Conservation (phyloP, 139 green algal species). For the Picocystis salinarum region DNA sequence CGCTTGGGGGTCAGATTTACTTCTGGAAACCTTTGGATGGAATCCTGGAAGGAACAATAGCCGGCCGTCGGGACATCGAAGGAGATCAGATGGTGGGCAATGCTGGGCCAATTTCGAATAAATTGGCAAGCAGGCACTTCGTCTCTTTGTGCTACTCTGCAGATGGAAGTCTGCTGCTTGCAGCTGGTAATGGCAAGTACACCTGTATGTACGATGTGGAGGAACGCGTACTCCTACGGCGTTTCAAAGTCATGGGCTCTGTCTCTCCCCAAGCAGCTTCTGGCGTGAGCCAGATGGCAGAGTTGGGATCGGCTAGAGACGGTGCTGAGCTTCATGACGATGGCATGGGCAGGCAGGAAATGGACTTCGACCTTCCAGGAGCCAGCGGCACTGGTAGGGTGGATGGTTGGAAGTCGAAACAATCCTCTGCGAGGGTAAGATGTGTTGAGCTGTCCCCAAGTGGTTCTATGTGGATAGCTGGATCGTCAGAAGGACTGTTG, state of each 20-base stretch:
- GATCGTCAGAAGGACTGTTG: constrained; percentile 76
- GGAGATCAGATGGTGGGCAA: constrained; percentile 44
- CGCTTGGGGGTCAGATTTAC: constrained; percentile 78
- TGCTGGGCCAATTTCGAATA: constrained; percentile 57
- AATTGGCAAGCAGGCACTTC: neutral
- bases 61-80: constrained; percentile 71
- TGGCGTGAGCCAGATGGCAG: constrained; percentile 20
- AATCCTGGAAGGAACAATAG: constrained; percentile 41
- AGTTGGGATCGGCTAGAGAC: constrained; percentile 3
- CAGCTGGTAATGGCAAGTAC: constrained; percentile 46
- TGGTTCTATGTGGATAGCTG: constrained; percentile 61
- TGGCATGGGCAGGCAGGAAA: neutral
- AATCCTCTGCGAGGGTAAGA: constrained; percentile 25
- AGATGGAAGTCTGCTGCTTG: constrained; percentile 71
- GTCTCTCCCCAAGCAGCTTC: neutral
- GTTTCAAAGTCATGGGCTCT: too few species aligned
- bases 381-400: neutral
- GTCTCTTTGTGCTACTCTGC: constrained; percentile 16
- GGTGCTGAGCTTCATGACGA: neutral
- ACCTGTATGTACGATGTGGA: constrained; percentile 91
- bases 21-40: constrained; percentile 78
- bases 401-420: constrained; percentile 6
- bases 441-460: constrained; percentile 65
- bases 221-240: constrained; percentile 70
- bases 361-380: too few species aligned